These are phyloP conservation scores for Cryptococcus jaspeensis DNA, from an alignment of 1,284 basidiomycete species.

Conservation along the genomic window DNA sequence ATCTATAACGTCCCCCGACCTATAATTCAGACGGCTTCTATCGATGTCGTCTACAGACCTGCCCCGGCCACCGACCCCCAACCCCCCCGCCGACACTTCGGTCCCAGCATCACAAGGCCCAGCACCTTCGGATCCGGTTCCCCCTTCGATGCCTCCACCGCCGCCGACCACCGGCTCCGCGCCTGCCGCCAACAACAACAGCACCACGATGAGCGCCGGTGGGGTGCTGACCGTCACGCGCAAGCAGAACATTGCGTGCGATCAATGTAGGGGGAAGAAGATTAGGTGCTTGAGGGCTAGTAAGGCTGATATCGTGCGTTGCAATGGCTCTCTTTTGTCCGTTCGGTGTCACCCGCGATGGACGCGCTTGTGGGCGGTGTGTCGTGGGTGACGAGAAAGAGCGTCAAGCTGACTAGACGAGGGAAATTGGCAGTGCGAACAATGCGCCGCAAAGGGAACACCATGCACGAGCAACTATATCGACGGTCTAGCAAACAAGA, in stretches of 20 bases:
- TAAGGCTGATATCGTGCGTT: slow-evolving; percentile 22
- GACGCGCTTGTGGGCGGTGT: background rate
- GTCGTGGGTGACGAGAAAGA: background rate
- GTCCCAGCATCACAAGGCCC: no score
- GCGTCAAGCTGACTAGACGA: background rate
- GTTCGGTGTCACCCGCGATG: background rate
- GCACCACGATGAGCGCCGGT: no score
- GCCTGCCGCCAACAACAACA: background rate
- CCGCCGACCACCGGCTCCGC: background rate
- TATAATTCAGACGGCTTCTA: no score
- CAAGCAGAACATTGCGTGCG: slow-evolving; percentile 87
- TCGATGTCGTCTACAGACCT: no score
- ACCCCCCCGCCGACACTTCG: no score
- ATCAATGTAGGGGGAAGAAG: slow-evolving; percentile 62
- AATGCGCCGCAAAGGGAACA: slow-evolving; percentile 32
- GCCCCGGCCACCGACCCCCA: no score
- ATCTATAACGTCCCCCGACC: no score
- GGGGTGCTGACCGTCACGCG: slow-evolving; percentile 3
- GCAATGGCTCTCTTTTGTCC: background rate
- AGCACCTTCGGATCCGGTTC: background rate
- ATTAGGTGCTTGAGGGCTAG: slow-evolving; percentile 31
- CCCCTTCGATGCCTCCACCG: background rate
- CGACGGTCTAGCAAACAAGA: slow-evolving; percentile 33
- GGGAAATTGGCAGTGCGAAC: slow-evolving; percentile 31
- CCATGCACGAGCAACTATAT: slow-evolving; percentile 45